Base-by-base conservation (phyloP, 345 rosid species). In the Punica granatum region DNA sequence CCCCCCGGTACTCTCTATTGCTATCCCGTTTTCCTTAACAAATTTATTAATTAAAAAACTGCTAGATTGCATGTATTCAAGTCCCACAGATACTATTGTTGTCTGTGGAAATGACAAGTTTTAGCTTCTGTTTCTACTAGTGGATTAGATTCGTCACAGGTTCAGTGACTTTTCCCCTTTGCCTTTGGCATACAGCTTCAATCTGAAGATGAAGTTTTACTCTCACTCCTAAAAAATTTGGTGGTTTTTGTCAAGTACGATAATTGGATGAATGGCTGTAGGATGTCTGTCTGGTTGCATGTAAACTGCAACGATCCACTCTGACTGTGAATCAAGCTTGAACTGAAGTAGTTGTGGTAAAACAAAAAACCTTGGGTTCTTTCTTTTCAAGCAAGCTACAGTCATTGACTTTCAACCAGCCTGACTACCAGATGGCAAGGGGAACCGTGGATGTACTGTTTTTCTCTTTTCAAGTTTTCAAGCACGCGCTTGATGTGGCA, bases 1-100 rank as follows among this genome's bases (percentile, higher is more conserved):
- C 64, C 96, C 96, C 42, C 92, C 75, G 99, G 99, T 91, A 83
- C 23, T 66, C 58, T 61, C 23, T 31, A 32, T 26, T 16, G 53
- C 51, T 26, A 9, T 61, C 58, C 61, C 15, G 21, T 69, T 51
- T 34, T 44, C 9, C 30, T 21, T 7, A 3, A 0, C 26, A 23
- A 4, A 21, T 11, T n/a, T 18, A 11, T 36, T 21, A 33, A 59
- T 31, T 21, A n/a, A 21, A 19, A 32, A 6, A 33, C 9, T 60
- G 64, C 64, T 31, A 12, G 9, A 60, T 16, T 33, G 21, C 32
- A 32, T 32, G 30, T 32, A 60, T 36, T 60, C n/a, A 7, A n/a
- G 1, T 62, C 12, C 26, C 35, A 1, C 4, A 35, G 26, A 6
- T 51, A 13, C 58, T 51, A 1, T 23, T 51, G 13, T 10, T n/a